Base-by-base conservation (phyloP, 768 basidiomycete genomes). In the Pisolithus orientalis region DNA sequence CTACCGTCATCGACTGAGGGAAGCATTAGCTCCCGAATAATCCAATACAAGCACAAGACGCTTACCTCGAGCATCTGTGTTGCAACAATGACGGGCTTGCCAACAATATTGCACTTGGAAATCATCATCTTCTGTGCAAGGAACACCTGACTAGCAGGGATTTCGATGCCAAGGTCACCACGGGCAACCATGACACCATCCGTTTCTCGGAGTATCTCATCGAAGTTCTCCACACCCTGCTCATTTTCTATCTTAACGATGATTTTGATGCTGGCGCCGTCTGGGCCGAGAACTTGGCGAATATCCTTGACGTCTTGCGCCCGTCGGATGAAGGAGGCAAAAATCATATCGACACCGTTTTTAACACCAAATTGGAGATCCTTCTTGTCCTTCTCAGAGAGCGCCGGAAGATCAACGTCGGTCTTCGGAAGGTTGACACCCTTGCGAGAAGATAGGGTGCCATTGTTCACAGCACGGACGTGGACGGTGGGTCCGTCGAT, bases 41-140 rank as follows among this genome's bases (percentile, higher is more conserved):
- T 50, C 49, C 42, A 10, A 39, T 44, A 44, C 48, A 43, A 16
- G 7, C 37, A 29, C 50, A 44, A 13, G 39, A 50, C 39, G 61
- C 75, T 54, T 56, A 87, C 89, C 80, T 98, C 95, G 60, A 99
- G 85, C 95, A 99, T 99, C 72, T 99, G 95, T 13, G 96, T 99
- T 9, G 96, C 96, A 56, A 96, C 94, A 67, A 99, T 98, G 64
- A 91, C 90, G 39, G 96, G 94, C 77, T 99, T 99, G 62, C 96
- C 96, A 50, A 82, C 85, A 64, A 95, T 89, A 78, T 96, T 97
- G 76, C 94, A 96, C 76, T 98, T 98, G 54, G 95, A 84, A 62
- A 98, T 99, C 94, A 99, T 99, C 95, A 98, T 98, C 78, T 99
- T 99, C 71, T 99, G 96, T 7, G 96, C 96, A 63, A 98, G 77